phyloP scores from a whole-genome alignment of 176 grass and related monocot species.

The Avena insularis region DNA sequence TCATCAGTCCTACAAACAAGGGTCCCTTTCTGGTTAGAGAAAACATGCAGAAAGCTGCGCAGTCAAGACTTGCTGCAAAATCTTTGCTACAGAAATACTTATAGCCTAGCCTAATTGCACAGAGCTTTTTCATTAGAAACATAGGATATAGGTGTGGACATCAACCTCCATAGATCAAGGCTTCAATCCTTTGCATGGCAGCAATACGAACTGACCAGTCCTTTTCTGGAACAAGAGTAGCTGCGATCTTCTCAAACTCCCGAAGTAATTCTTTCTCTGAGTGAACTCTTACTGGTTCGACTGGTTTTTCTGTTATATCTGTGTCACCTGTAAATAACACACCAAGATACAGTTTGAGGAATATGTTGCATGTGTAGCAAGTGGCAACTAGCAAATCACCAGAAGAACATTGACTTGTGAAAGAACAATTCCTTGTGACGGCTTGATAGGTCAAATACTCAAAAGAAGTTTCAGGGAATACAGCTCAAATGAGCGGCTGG shows the following conservation, averaged over 20 bases:
- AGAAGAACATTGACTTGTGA: constrained; percentile 3
- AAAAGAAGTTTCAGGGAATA: constrained; percentile 30
- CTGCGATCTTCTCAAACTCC: constrained; percentile 93
- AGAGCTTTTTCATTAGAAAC: constrained; percentile 35
- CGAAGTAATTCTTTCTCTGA: constrained; percentile 95
- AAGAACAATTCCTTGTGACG: not conserved
- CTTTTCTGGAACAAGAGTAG: constrained; percentile 90
- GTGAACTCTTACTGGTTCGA: constrained; percentile 86
- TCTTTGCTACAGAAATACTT: constrained; percentile 38
- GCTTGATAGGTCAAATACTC: not conserved
- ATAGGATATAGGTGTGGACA: constrained; percentile 30
- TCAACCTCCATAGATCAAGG: constrained; percentile 84
- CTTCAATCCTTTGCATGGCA: constrained; percentile 96
- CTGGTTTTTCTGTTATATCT: constrained; percentile 80
- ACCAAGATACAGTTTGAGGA: constrained; percentile 35
- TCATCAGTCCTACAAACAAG: constrained; percentile 22
- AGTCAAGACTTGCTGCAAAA: constrained; percentile 12
- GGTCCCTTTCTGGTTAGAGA: constrained; percentile 18
- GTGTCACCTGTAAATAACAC: constrained; percentile 65
- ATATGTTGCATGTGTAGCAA: constrained; percentile 27
- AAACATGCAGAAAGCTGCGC: not conserved
- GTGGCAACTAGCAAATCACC: constrained; percentile 8
- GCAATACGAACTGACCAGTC: constrained; percentile 94
- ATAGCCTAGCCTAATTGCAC: constrained; percentile 34
- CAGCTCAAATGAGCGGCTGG: not conserved